Base-by-base conservation (phyloP, 768 basidiomycete species). In the Termitomyces sp. region DNA sequence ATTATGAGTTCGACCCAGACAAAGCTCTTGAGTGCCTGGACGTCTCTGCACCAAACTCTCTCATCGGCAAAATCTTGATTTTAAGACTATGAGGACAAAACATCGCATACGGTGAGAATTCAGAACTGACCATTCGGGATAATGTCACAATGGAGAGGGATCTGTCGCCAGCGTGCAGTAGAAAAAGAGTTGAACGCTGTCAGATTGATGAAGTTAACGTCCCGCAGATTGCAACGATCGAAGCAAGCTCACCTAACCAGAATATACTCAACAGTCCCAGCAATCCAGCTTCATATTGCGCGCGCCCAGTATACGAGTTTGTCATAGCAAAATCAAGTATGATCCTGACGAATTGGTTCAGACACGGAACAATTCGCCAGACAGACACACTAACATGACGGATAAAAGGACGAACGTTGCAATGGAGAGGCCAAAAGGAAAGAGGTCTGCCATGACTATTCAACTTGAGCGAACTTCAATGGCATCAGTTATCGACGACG, bases 111-210 rank as follows among this genome's bases (percentile, higher is more conserved):
- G 24, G 15, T 4, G 5, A 45, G 2, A 9, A 9, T 12, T 2
- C 13, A 37, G 15, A 26, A 20, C 20, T 26, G 31, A 81, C 82
- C 77, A 52, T 57, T 62, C 28, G 82, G 81, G 41, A 85, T 83
- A 46, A 69, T 59, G 46, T 70, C 68, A 69, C 84, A 85, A 42
- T 73, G 65, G 54, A 80, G 68, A 16, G 81, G 80, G 24, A 81
- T 70, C 44, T 72, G 65, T 28, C 67, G 68, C 83, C 83, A 86
- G 36, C 84, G 78, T 15, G 79, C 75, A 18, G 81, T 84, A 0
- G 84, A 85, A 68, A 86, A 85, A 15, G 78, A 75, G 63, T 81
- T 84, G 75, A 82, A 81, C 0, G 75, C 83, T 83, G 55, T 15
- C 12, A 10, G 10, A 13, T 34, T 36, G 24, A 24, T 56, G 6